These are phyloP conservation scores for Chrysanthemum lavandulifolium DNA, from an alignment of 129 eudicot species.

Conservation along the genomic window DNA sequence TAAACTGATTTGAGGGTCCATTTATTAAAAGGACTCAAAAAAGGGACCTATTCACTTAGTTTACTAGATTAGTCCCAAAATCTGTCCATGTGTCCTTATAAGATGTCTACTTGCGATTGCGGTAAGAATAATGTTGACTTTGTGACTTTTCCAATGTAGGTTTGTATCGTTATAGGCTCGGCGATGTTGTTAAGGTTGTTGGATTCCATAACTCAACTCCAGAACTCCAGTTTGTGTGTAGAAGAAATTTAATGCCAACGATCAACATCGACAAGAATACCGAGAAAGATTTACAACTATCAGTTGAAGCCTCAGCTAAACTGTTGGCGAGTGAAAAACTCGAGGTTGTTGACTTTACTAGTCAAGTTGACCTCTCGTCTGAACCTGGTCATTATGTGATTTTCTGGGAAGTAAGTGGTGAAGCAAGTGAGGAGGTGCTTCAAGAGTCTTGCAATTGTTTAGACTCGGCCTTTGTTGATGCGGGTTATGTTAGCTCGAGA, in stretches of 20 bases:
- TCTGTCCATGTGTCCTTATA: slow-evolving; percentile 5
- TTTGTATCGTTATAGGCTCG: slow-evolving; percentile 77
- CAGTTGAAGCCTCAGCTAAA: slow-evolving; percentile 72
- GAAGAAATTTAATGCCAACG: slow-evolving; percentile 68
- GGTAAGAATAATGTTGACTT: slow-evolving; percentile 13
- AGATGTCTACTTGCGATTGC: slow-evolving; percentile 1
- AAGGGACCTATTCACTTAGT: slow-evolving; percentile 10
- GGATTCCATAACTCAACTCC: slow-evolving; percentile 90
- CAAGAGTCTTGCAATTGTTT: slow-evolving; percentile 74
- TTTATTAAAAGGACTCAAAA: not conserved
- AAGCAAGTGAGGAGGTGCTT: slow-evolving; percentile 51
- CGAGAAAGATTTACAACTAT: slow-evolving; percentile 65
- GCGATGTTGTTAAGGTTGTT: slow-evolving; percentile 81
- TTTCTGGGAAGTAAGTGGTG: slow-evolving; percentile 77
- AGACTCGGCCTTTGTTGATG: slow-evolving; percentile 72
- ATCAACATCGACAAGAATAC: slow-evolving; percentile 93
- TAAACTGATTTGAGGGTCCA: not conserved
- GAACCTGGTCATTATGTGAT: slow-evolving; percentile 84
- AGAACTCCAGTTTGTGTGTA: slow-evolving; percentile 78
- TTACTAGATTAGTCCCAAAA: slow-evolving; percentile 11
- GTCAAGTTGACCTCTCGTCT: slow-evolving; percentile 56
- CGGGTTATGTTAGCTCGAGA: slow-evolving; percentile 74
- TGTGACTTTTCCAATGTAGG: slow-evolving; percentile 46
- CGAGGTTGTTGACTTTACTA: slow-evolving; percentile 83
- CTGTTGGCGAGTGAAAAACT: slow-evolving; percentile 55